Base-by-base conservation (phyloP, 495 filamentous ascomycete genomes). In the Trichoderma gamsii region DNA sequence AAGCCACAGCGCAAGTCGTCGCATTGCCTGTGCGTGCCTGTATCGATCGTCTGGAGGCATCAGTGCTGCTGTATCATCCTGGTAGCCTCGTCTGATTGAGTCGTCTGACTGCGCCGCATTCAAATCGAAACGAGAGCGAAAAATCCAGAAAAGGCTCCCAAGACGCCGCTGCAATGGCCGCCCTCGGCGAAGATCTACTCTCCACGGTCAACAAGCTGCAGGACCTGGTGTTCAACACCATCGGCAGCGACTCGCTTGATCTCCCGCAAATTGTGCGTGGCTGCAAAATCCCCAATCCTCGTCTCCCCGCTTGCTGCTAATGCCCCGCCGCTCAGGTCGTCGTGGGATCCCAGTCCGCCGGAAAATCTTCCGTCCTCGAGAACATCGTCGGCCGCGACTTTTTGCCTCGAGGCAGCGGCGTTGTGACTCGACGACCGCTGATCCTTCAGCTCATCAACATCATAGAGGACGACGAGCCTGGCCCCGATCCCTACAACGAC, bases 341-440 rank as follows among this genome's bases (percentile, higher is more conserved):
- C 66, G 95, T 99, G 69, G 95, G 95, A 67, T 99, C 95, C 66
- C 95, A 99, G 80, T 98, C 95, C 9, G 96, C 94, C 65, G 95
- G 95, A 72, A 99, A 99, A 79, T 98, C 95, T n/a, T 98, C 95
- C 18, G 95, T 99, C 23, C 86, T 99, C 67, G 95, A 99, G 79
- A 99, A 99, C 75, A 97, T 99, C 72, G 95, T 99, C 71, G 95
- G 96, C 64, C 86, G 95, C 76, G 95, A 99, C 77, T 99, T 99
- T 74, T 83, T 99, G 41, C 95, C 95, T 67, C 90, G 95, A 75
- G 95, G 95, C 71, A 96, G 92, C 73, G 95, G 95, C 72, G 98
- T 99, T 78, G 94, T 97, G 59, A 99, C 95, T 29, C 85, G 95
- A 67, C 84, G 95, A 71, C 95, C 95, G 12, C 85, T 99, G 71